Conservation (phyloP, 352 stramenopile genomes). For the Phytophthora fragariae region DNA sequence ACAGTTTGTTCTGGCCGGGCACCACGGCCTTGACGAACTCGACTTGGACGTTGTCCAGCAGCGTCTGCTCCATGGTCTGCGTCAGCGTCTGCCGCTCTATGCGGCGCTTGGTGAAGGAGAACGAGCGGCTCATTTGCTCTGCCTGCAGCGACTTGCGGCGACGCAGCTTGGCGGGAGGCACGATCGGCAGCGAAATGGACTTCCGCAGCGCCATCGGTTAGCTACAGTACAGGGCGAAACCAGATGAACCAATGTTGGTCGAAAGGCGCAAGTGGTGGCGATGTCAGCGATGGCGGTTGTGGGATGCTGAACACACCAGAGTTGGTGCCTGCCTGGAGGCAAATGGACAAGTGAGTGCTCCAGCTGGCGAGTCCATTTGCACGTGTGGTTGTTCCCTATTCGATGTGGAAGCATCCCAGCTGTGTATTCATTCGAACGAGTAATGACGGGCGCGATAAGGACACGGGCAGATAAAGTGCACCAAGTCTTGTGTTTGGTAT, state of each 20-base stretch:
- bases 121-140: constrained; percentile 40
- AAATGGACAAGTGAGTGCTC: constrained; percentile 29
- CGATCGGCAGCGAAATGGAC: constrained; percentile 51
- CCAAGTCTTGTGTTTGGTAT: neutral
- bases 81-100: constrained; percentile 56
- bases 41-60: constrained; percentile 80
- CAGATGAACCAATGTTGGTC: constrained; percentile 11
- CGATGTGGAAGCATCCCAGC: neutral
- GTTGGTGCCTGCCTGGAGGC: constrained; percentile 15
- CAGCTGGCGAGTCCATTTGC: constrained; percentile 35
- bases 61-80: constrained; percentile 65
- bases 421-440: constrained; percentile 28
- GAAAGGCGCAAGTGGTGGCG: constrained; percentile 14
- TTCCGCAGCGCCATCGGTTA: constrained; percentile 40
- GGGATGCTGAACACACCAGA: constrained; percentile 22
- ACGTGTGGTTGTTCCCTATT: constrained; percentile 31
- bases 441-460: constrained; percentile 21
- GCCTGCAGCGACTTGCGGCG: constrained; percentile 56
- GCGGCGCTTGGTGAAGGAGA: constrained; percentile 59
- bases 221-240: constrained; percentile 4
- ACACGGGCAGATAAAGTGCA: neutral
- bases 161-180: constrained; percentile 36
- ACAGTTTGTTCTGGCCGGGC: constrained; percentile 68
- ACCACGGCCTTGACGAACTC: constrained; percentile 85
- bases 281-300: constrained; percentile 7